Percentiles rank a stretch among this genome's conserved stretches.
These are phyloP conservation scores for Eimeria maxima DNA, from an alignment of 169 alveolate species.

Conservation along the genomic window DNA sequence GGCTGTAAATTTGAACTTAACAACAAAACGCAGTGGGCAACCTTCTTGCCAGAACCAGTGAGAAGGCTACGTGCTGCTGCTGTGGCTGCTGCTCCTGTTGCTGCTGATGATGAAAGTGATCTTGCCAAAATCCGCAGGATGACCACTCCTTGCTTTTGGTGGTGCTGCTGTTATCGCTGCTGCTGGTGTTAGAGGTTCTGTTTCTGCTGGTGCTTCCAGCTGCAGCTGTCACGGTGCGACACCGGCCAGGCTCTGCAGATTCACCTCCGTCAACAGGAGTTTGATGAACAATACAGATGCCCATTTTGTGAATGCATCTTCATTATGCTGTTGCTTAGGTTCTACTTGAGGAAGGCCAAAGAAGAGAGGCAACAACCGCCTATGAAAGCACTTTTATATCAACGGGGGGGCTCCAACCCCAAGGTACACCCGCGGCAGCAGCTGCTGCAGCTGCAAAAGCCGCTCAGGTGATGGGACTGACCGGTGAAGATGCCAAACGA, in stretches of 20 bases:
- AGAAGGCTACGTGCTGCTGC: neutral
- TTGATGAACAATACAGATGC: neutral
- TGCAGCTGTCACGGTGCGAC: neutral
- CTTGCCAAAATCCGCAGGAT: neutral
- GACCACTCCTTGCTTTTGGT: neutral
- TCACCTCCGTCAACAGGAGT: neutral
- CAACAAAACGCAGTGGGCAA: neutral
- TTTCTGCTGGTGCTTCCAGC: neutral
- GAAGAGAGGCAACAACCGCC: constrained; percentile 19
- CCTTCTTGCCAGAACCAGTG: constrained; percentile 5
- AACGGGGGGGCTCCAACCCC: neutral
- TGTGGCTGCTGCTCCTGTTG: constrained; percentile 6
- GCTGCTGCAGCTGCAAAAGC: neutral
- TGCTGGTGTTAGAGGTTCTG: neutral
- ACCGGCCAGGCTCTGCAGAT: neutral
- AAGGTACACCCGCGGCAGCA: neutral
- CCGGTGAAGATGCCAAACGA: neutral
- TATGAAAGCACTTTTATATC: constrained; percentile 2
- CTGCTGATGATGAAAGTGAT: neutral
- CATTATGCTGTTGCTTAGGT: neutral
- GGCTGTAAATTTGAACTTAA: neutral
- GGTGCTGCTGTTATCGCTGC: constrained; percentile 11
- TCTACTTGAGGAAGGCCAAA: neutral
- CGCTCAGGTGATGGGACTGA: neutral
- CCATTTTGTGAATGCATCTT: neutral